Conservation (phyloP, 1,284 basidiomycete species). For the Phellopilus nigrolimitatus region DNA sequence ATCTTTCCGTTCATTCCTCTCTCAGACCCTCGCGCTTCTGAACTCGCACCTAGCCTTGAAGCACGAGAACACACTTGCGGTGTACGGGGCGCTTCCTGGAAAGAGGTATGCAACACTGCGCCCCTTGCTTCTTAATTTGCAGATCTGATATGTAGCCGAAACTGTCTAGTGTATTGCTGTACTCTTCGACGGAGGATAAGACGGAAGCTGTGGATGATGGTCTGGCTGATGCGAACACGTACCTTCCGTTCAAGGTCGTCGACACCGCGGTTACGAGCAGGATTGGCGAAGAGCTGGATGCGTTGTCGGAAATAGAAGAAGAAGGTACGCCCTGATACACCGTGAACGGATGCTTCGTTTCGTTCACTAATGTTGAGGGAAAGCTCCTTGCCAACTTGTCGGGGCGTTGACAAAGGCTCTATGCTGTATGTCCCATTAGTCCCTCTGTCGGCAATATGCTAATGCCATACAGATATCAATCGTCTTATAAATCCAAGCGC, state of each 20-base stretch:
- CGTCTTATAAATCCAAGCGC: slow-evolving; percentile 50
- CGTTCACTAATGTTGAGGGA: slow-evolving; percentile 7
- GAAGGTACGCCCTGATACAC: slow-evolving; percentile 39
- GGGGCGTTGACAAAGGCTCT: slow-evolving; percentile 85
- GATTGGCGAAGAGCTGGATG: slow-evolving; percentile 58
- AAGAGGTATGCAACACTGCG: slow-evolving; percentile 53
- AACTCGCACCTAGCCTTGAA: slow-evolving; percentile 90
- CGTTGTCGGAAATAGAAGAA: slow-evolving; percentile 40
- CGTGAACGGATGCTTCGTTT: slow-evolving; percentile 3
- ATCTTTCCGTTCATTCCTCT: slow-evolving; percentile 62
- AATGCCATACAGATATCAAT: slow-evolving; percentile 68
- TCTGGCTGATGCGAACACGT: slow-evolving; percentile 69
- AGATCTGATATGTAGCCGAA: slow-evolving; percentile 1
- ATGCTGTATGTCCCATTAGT: slow-evolving; percentile 62
- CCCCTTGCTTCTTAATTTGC: neutral
- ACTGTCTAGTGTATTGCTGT: slow-evolving; percentile 58
- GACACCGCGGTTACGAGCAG: slow-evolving; percentile 62
- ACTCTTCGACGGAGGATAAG: slow-evolving; percentile 57
- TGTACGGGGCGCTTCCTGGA: slow-evolving; percentile 84
- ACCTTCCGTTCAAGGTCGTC: slow-evolving; percentile 76
- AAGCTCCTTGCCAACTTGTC: slow-evolving; percentile 72
- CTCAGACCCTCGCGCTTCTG: slow-evolving; percentile 83
- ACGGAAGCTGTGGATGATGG: slow-evolving; percentile 32
- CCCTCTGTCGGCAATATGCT: neutral
- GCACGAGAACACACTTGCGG: slow-evolving; percentile 88